Percentiles rank a stretch among this genome's conserved stretches.
Conservation (phyloP, 2,329 filamentous ascomycete species). For the Cladosporium halotolerans region DNA sequence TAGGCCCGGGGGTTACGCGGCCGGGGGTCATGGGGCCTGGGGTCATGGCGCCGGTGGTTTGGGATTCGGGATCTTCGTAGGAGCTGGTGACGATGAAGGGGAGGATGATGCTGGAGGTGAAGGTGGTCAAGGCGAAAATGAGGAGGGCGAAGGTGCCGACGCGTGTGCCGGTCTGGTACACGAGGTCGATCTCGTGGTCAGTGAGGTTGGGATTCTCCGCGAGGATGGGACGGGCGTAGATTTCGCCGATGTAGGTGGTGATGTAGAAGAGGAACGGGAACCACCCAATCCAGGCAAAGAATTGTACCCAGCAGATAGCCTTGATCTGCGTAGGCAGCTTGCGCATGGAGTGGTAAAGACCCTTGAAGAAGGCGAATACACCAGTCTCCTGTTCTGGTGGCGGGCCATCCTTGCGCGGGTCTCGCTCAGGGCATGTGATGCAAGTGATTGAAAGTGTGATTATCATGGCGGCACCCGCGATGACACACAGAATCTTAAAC, state of each 20-base stretch:
- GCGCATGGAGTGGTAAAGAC: conserved; percentile 69
- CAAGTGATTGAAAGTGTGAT: conserved; percentile 67
- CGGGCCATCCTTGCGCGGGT: conserved; percentile 67
- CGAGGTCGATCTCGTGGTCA: conserved; percentile 64
- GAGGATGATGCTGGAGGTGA: conserved; percentile 72
- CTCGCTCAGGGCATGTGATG: conserved; percentile 64
- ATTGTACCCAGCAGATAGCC: conserved; percentile 60
- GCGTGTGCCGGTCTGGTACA: conserved; percentile 80
- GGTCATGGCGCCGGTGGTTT: conserved; percentile 29
- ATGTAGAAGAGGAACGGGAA: conserved; percentile 91
- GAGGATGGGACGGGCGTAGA: conserved; percentile 81
- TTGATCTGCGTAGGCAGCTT: conserved; percentile 75
- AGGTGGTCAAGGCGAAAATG: conserved; percentile 78
- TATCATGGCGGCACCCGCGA: conserved; percentile 69
- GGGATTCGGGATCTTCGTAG: conserved; percentile 47
- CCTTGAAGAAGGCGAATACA: conserved; percentile 70
- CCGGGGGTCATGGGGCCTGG: conserved; percentile 36
- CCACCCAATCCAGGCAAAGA: conserved; percentile 87
- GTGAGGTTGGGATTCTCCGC: conserved; percentile 71
- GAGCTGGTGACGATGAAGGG: conserved; percentile 81
- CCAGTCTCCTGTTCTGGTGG: conserved; percentile 56
- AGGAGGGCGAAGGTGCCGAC: conserved; percentile 85
- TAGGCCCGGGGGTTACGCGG: conserved; percentile 13
- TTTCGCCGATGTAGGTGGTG: conserved; percentile 86
- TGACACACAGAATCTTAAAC: conserved; percentile 85